phyloP scores from a whole-genome alignment of 345 rosid genomes.

The Garcia nutans region DNA sequence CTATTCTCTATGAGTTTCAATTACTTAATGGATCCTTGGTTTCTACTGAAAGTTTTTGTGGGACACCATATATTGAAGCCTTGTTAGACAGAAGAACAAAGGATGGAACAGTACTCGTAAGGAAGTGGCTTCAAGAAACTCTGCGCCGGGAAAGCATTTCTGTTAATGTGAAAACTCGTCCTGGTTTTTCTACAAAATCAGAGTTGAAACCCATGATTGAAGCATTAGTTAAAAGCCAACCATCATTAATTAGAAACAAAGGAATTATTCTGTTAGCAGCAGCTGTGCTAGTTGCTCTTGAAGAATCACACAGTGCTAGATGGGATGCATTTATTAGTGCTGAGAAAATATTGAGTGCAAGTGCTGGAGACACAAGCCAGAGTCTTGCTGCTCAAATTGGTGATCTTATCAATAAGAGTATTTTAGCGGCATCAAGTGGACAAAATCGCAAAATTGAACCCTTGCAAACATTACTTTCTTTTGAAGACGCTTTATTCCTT shows the following conservation, averaged over 20 bases:
- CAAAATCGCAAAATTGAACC: conserved; percentile 42
- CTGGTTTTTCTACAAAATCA: conserved; percentile 59
- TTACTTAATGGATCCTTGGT: conserved; percentile 66
- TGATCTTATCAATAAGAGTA: conserved; percentile 76
- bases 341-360: conserved; percentile 78
- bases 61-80: conserved; percentile 85
- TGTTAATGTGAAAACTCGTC: conserved; percentile 57
- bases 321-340: conserved; percentile 92
- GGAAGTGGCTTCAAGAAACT: conserved; percentile 92
- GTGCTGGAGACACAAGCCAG: conserved; percentile 92
- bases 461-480: conserved; percentile 58
- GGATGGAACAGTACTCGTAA: conserved; percentile 79
- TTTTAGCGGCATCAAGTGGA: conserved; percentile 47
- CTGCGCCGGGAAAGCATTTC: conserved; percentile 63
- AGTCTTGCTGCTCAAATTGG: conserved; percentile 90
- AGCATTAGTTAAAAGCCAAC: conserved; percentile 60
- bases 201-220: conserved; percentile 70
- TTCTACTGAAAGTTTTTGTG: conserved; percentile 67
- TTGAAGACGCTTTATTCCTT: conserved; percentile 78
- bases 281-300: conserved; percentile 64
- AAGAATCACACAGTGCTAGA: conserved; percentile 57
- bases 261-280: conserved; percentile 86
- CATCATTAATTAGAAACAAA: conserved; percentile 62
- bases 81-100: conserved; percentile 78
- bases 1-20: conserved; percentile 34